Base-by-base conservation (phyloP, 2,329 filamentous ascomycete genomes). In the Grosmannia huntii region DNA sequence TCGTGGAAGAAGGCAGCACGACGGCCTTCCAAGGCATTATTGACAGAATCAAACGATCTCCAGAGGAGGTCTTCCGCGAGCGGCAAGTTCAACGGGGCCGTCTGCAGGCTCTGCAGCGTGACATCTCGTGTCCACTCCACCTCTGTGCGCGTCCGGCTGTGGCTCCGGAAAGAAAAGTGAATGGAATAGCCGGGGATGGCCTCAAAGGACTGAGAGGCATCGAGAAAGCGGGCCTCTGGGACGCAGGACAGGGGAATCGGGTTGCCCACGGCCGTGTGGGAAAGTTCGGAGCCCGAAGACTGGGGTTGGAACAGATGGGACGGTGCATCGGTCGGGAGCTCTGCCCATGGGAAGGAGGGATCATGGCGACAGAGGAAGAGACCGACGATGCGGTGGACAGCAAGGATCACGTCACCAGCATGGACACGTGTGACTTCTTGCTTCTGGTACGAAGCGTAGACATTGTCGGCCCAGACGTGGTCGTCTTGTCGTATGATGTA, bases 361-460 rank as follows among this genome's bases (percentile, higher is more conserved):
- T 81, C 78, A 60, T 81, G 76, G 44, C 71, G 72, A 52, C 72
- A 70, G 16, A 81, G 65, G 61, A 79, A 81, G 10, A 78, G 68
- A 16, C 75, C 77, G 60, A 81, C 64, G 63, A 78, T 77, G 57
- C 73, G 70, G 63, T 81, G 76, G 12, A 72, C 74, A n/a, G 75
- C 73, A 28, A 75, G 66, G 52, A 77, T 70, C 52, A 80, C 66
- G 46, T 79, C 75, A 59, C 71, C 71, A n/a, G 75, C 73, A 31
- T 70, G 67, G 11, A 73, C 70, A 46, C 70, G 68, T n/a, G 72
- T 74, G 55, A 80, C 60, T 33, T 72, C 67, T 25, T 73, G 71
- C 57, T 74, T 72, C 64, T 81, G 78, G 64, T 78, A 81, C 12
- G 78, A 81, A 48, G 67, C 70, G 64, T 76, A 75, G 11, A 71